A percentile compares a stretch with the other conserved stretches of the same genome.
These are phyloP conservation scores for Schizochytrium sp. DNA, from an alignment of 108 stramenopile genomes.

Conservation along the genomic window DNA sequence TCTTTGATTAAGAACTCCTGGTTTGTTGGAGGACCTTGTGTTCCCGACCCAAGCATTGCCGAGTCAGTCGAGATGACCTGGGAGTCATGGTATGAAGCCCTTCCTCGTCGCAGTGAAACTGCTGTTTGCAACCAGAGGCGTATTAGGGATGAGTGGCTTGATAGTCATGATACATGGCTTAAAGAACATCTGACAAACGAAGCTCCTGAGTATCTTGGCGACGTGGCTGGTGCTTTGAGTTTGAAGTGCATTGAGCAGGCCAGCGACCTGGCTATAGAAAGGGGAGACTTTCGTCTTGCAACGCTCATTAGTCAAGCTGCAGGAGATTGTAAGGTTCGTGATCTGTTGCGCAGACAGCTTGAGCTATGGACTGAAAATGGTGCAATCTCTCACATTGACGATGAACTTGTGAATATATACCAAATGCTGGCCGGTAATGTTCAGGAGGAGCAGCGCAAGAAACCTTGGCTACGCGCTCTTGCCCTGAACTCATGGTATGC, in stretches of 20 bases:
- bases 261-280: slow-evolving; percentile 20
- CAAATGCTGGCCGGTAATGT: slow-evolving; percentile 9
- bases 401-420: not conserved
- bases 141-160: not conserved
- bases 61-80: not conserved
- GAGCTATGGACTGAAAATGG: not conserved
- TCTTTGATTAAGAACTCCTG: not conserved
- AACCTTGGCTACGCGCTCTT: slow-evolving; percentile 51
- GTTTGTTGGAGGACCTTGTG: not conserved
- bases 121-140: not conserved
- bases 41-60: not conserved
- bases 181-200: not conserved
- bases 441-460: not conserved
- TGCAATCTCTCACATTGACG: not conserved
- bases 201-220: not conserved
- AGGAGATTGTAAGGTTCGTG: slow-evolving; percentile 29
- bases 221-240: slow-evolving; percentile 3
- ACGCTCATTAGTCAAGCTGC: slow-evolving; percentile 41
- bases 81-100: not conserved
- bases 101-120: not conserved
- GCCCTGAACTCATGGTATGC: slow-evolving; percentile 36
- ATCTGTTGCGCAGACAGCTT: not conserved
- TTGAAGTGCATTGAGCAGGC: slow-evolving; percentile 14
- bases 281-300: slow-evolving; percentile 39
- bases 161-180: slow-evolving; percentile 43